A percentile compares a stretch with the other conserved stretches of the same genome.
phyloP scores from a whole-genome alignment of 2,329 filamentous ascomycete species.

The Venturia nashicola region DNA sequence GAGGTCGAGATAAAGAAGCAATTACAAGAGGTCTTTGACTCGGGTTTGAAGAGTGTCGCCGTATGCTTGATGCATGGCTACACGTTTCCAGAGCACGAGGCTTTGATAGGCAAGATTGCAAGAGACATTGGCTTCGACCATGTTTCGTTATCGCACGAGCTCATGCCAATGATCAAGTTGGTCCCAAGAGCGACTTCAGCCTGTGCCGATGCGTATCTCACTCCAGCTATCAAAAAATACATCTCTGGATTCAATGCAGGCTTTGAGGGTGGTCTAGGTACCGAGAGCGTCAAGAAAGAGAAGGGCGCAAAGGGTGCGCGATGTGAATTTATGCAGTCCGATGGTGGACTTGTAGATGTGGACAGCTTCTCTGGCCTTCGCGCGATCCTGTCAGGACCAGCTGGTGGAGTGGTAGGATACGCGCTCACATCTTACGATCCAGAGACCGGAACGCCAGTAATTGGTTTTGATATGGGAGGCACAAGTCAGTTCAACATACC shows the following conservation, averaged over 20 bases:
- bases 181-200: constrained; percentile 65
- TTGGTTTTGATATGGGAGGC: constrained; percentile 93
- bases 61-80: constrained; percentile 90
- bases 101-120: constrained; percentile 62
- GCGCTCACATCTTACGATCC: constrained; percentile 83
- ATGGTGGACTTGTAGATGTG: constrained; percentile 60
- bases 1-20: constrained; percentile 45
- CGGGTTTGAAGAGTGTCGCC: constrained; percentile 68
- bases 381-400: constrained; percentile 78
- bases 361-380: constrained; percentile 73
- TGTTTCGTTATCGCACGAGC: constrained; percentile 66
- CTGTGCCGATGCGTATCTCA: constrained; percentile 69
- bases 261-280: constrained; percentile 70
- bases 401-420: constrained; percentile 89
- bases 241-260: constrained; percentile 66
- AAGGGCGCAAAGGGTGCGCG: constrained; percentile 56
- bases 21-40: constrained; percentile 54
- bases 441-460: constrained; percentile 69
- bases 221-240: constrained; percentile 67
- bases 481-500: constrained; percentile 40
- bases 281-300: constrained; percentile 57
- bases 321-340: constrained; percentile 93
- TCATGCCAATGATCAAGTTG: constrained; percentile 84
- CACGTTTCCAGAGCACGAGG: constrained; percentile 79
- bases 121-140: constrained; percentile 72